A percentile compares a stretch with the other conserved stretches of the same genome.
Evolutionary conservation across 2,329 filamentous ascomycete species (phyloP).

Genomic region (Aureobasidium sp.): DNA sequence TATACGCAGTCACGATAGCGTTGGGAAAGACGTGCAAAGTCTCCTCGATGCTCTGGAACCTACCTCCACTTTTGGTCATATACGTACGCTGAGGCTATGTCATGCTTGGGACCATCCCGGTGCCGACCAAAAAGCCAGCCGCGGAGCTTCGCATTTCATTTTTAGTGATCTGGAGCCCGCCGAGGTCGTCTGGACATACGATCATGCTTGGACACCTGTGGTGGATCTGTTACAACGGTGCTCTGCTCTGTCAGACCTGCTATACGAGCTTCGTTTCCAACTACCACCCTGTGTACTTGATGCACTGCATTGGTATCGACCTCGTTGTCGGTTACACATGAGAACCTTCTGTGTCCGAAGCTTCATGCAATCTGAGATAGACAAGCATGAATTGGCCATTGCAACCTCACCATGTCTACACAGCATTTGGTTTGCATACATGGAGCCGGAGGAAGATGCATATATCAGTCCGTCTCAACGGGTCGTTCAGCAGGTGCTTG

Average conservation of each 20-base stretch:
- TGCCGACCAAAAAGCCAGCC: background rate
- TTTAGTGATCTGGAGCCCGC: background rate
- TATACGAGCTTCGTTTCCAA: background rate
- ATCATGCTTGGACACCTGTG: background rate
- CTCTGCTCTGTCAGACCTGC: background rate
- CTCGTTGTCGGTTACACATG: background rate
- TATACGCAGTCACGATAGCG: background rate
- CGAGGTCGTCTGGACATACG: background rate
- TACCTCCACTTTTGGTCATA: background rate
- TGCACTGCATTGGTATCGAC: background rate
- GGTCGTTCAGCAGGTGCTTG: background rate
- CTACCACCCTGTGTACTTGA: background rate
- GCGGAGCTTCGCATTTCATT: background rate
- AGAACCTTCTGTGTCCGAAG: background rate
- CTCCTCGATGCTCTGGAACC: background rate
- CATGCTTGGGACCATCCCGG: background rate
- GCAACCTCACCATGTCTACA: background rate
- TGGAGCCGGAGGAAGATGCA: background rate
- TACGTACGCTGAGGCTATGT: background rate
- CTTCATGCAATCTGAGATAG: background rate
- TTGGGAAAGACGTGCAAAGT: background rate
- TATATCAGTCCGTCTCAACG: background rate
- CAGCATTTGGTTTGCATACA: background rate
- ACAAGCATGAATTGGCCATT: background rate
- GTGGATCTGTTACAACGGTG: background rate